Base-by-base conservation (phyloP, 805 yeast species). In the Schwanniomyces polymorphus region DNA sequence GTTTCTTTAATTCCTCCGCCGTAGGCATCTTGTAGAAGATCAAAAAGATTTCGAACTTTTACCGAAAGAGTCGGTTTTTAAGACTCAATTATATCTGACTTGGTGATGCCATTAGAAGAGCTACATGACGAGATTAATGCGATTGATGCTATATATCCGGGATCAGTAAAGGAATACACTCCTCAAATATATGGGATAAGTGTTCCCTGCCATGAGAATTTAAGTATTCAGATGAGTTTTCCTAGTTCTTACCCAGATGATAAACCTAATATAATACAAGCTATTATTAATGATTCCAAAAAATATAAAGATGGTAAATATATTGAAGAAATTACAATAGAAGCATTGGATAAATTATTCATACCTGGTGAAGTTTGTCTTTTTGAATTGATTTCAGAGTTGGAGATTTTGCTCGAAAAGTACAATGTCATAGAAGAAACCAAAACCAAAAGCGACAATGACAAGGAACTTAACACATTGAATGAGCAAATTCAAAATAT, bases 101-200 rank as follows among this genome's bases (percentile, higher is more conserved):
- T 7, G 9, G 11, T 18, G 18, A 46, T 46, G 66, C 55, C 63
- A 7, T 61, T 70, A 1, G 79, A 79, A 49, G 86, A 84, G 28
- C 67, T 86, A 6, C 60, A 60, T 17, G 94, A 89, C 45, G 99
- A 92, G 59, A 65, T 89, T 16, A 83, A 80, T 34, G 92, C 97
- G 10, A 82, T 92, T 9, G 86, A 88, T 46, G 94, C 97, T 3
- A 92, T 94, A 10, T 92, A 82, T 59, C 97, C 96, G 0, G 87
- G 76, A 12, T 74, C 81, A 35, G 61, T 82, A 29, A 64, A 67
- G 3, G 57, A 55, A 23, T 44, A 76, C 7, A 74, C 67, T 0
- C 68, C 73, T 0, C 67, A 66, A 14, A 60, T 77, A 3, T 73
- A 74, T 48, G 78, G 78, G 39, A 70, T 86, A 11, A 67, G 68